These are phyloP conservation scores for Musa troglodytarum DNA, from an alignment of 176 grass and related monocot species.

Conservation along the genomic window DNA sequence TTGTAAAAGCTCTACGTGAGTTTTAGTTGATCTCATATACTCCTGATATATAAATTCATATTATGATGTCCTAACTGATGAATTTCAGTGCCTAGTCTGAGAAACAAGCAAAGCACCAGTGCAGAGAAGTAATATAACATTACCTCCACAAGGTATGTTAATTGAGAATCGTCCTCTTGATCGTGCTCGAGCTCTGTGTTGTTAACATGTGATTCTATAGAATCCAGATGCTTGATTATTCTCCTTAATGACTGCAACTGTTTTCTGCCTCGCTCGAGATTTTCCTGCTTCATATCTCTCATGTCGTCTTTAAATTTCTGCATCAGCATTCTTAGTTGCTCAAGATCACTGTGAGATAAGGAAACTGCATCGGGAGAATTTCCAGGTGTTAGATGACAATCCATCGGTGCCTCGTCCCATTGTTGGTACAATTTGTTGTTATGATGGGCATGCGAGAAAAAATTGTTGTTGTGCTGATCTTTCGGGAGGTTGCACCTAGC, in stretches of 20 bases:
- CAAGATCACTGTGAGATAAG: conserved; percentile 5
- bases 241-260: conserved; percentile 18
- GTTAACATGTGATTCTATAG: conserved; percentile 15
- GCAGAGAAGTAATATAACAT: background rate
- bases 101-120: background rate
- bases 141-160: conserved; percentile 3
- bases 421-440: background rate
- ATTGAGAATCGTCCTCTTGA: background rate
- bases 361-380: background rate
- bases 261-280: conserved; percentile 14
- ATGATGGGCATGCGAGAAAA: too few relatives aligned
- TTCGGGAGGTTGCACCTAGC: background rate
- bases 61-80: background rate
- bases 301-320: conserved; percentile 26
- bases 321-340: conserved; percentile 15
- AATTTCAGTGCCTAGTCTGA: background rate
- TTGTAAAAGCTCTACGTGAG: too few relatives aligned
- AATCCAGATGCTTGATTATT: conserved; percentile 24
- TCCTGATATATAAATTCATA: too few relatives aligned
- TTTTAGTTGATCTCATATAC: too few relatives aligned
- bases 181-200: background rate
- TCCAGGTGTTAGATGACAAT: background rate
- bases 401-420: background rate
- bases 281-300: conserved; percentile 9
- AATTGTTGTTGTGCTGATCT: background rate